Percentiles rank a stretch among this genome's conserved stretches.
Evolutionary conservation across 2,329 filamentous ascomycete species (phyloP).

Genomic region (Trichoderma polysporum): DNA sequence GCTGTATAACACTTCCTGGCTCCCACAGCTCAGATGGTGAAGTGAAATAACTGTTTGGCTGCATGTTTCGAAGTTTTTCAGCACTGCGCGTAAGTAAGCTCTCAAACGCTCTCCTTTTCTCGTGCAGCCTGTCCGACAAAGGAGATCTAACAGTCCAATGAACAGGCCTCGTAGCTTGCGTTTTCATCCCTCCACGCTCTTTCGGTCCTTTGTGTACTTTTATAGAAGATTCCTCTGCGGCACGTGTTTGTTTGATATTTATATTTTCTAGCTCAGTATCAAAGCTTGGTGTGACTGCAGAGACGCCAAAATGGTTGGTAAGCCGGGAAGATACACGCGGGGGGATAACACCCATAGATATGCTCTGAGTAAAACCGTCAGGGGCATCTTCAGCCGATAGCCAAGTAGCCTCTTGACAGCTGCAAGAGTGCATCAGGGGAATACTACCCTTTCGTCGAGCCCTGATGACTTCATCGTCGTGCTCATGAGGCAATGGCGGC

Average conservation of each 20-base stretch:
- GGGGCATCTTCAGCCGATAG: neutral
- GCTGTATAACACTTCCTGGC: neutral
- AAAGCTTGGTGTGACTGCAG: neutral
- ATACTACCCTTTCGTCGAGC: neutral
- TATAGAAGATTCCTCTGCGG: neutral
- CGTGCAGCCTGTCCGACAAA: neutral
- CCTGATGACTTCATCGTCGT: neutral
- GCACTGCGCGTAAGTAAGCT: neutral
- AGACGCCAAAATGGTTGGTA: neutral
- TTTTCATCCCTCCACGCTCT: neutral
- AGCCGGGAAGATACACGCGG: constrained; percentile 25
- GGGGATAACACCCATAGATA: constrained; percentile 23
- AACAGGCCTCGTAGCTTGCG: neutral
- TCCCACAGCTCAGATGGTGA: too few relatives aligned
- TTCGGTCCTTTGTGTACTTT: neutral
- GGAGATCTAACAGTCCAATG: neutral
- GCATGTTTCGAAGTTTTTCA: neutral
- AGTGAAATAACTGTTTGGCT: neutral
- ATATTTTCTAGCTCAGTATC: neutral
- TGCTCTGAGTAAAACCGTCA: neutral
- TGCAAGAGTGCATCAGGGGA: neutral
- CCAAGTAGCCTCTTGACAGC: neutral
- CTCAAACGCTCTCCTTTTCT: neutral
- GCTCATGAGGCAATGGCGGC: neutral
- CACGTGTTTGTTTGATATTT: neutral